These are phyloP conservation scores for Dryas drummondii DNA, from an alignment of 306 rosid species.

Conservation along the genomic window DNA sequence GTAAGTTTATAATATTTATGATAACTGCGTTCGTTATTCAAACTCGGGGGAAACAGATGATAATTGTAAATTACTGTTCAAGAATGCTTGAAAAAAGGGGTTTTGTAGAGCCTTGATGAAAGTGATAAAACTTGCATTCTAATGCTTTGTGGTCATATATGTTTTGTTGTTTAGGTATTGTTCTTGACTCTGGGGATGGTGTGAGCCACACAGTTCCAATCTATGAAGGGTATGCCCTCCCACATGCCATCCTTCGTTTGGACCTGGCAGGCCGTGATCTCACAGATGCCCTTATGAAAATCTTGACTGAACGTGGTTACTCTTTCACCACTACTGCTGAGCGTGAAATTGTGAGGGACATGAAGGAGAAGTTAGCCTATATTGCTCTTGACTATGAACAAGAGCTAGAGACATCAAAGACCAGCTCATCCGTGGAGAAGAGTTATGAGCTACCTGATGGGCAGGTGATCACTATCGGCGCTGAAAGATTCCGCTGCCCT, in stretches of 20 bases:
- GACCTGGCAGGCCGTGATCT: conserved; percentile 98
- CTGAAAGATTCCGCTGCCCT: conserved; percentile 92
- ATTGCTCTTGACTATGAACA: conserved; percentile 94
- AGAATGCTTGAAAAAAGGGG: background rate
- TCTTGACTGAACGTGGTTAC: conserved; percentile 98
- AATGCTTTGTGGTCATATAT: background rate
- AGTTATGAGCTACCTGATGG: conserved; percentile 97
- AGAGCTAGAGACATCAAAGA: conserved; percentile 83
- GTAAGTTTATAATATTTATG: background rate
- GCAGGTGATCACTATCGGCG: conserved; percentile 91
- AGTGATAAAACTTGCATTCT: background rate
- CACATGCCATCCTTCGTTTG: conserved; percentile 97
- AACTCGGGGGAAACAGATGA: background rate
- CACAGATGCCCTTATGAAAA: conserved; percentile 91
- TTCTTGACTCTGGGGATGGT: conserved; percentile 96
- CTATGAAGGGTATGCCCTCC: conserved; percentile 95
- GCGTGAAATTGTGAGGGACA: conserved; percentile 95
- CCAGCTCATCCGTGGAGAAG: conserved; percentile 91
- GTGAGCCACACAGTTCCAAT: conserved; percentile 99
- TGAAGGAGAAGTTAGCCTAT: conserved; percentile 88
- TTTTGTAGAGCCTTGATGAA: background rate
- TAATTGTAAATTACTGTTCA: background rate
- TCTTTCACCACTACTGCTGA: conserved; percentile 93
- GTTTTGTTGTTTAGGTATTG: conserved; percentile 60
- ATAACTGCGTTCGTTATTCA: background rate